Conservation (phyloP, 805 yeast species). For the Candida mattraensis region DNA sequence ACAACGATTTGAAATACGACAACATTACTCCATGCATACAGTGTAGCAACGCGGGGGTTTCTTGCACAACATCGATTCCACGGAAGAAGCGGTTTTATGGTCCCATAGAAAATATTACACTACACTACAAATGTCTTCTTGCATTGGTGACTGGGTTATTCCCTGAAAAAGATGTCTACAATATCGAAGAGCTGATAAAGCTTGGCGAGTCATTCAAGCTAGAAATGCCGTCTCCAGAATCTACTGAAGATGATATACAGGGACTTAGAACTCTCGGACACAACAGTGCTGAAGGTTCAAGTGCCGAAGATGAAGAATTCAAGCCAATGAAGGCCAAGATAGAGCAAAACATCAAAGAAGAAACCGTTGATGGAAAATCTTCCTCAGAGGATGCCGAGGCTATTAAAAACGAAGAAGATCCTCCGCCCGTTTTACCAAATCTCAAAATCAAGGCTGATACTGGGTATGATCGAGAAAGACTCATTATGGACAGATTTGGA, state of each 20-base stretch:
- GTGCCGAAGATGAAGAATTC: conserved; percentile 3
- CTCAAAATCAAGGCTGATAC: conserved; percentile 22
- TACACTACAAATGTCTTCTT: conserved; percentile 43
- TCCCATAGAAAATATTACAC: conserved; percentile 41
- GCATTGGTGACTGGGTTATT: conserved; percentile 40
- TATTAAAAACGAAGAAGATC: background rate
- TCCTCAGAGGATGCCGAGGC: background rate
- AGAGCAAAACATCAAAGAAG: background rate
- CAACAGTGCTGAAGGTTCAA: conserved; percentile 1
- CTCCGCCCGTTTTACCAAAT: conserved; percentile 20
- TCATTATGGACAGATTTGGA: conserved; percentile 45
- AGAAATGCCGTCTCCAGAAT: conserved; percentile 35
- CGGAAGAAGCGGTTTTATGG: conserved; percentile 43
- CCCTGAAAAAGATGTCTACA: conserved; percentile 45
- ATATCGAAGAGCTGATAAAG: conserved; percentile 41
- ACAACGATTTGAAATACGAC: conserved; percentile 36
- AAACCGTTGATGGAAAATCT: background rate
- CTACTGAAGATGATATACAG: conserved; percentile 13
- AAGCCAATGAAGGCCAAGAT: background rate
- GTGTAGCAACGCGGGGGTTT: conserved; percentile 38
- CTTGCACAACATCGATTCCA: conserved; percentile 42
- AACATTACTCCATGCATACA: conserved; percentile 40
- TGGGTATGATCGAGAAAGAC: conserved; percentile 33
- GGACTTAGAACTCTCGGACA: conserved; percentile 10
- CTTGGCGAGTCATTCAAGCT: conserved; percentile 36